Conservation (phyloP, 2,329 filamentous ascomycete species). For the Colletotrichum shisoi region DNA sequence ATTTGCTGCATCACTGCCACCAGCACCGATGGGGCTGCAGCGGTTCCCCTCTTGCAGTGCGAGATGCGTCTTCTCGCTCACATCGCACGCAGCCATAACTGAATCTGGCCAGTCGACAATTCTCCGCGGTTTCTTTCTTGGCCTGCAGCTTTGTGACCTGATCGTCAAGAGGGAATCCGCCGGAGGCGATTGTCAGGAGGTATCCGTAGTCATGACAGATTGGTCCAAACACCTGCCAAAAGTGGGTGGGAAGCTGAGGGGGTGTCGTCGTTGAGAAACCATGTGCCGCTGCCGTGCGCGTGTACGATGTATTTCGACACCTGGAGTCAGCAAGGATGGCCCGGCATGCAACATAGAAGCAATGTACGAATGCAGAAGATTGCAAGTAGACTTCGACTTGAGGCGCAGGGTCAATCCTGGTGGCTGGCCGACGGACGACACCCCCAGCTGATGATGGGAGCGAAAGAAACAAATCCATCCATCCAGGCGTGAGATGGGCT, state of each 20-base stretch:
- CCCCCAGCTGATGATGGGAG: neutral
- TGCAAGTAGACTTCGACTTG: slow-evolving; percentile 7
- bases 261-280: slow-evolving; percentile 10
- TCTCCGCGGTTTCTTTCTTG: slow-evolving; percentile 10
- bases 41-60: neutral
- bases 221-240: slow-evolving; percentile 2
- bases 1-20: neutral
- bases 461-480: slow-evolving; percentile 1
- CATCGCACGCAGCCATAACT: neutral
- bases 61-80: neutral
- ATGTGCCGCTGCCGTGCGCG: neutral
- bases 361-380: slow-evolving; percentile 15
- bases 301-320: slow-evolving; percentile 11
- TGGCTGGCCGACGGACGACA: neutral
- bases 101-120: slow-evolving; percentile 8
- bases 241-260: slow-evolving; percentile 18
- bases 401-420: slow-evolving; percentile 19
- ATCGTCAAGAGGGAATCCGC: slow-evolving; percentile 9
- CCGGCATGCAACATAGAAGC: slow-evolving; percentile 7
- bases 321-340: slow-evolving; percentile 13
- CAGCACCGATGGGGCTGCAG: slow-evolving; percentile 2
- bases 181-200: slow-evolving; percentile 1
- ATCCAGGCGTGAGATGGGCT: neutral
- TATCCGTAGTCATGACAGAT: slow-evolving; percentile 8
- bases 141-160: slow-evolving; percentile 24